Base-by-base conservation (phyloP, 106 monocot species). In the Allium fistulosum region DNA sequence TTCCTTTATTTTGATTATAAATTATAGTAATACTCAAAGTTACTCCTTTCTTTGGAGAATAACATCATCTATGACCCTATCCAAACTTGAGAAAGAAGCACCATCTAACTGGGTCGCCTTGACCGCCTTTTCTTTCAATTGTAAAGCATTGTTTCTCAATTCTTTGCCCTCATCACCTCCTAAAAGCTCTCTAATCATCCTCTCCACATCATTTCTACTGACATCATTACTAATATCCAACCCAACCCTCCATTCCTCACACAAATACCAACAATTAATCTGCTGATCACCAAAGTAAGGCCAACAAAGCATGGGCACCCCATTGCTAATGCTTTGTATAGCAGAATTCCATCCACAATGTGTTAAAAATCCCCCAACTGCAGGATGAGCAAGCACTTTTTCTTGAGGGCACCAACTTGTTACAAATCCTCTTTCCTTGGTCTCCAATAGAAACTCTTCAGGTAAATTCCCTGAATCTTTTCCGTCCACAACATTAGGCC, bases 281-380 rank as follows among this genome's bases (percentile, higher is more conserved):
- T 17, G 51, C 15, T 67, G 67, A 51, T 67, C 67, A 12, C 11
- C 67, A 12, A 67, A 67, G 8, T 26, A 67, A 1, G 67, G 52
- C 67, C 67, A 67, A 67, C 67, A 67, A 9, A 67, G 26, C 71
- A 72, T 51, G n/a, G 71, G 71, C 17, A 72, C 49, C 3, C 71
- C 71, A 13, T 10, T 2, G 51, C 62, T 61, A 27, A 72, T 61
- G 26, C 71, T 62, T 62, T 91, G 84, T 63, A 80, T 27, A 49
- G 73, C 61, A 50, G 90, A 91, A 71, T 91, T 91, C 90, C 81
- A 87, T 17, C 90, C 90, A 65, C 90, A 91, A 68, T 87, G 90
- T 1, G 81, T 87, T 73, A 91, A 28, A 74, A 87, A 87, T 57
- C 62, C 66, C 10, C 81, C 80, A 37, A 82, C 72, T 26, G 87